These are phyloP conservation scores for Taxillus chinensis DNA, from an alignment of 164 flowering plant species.

Conservation along the genomic window DNA sequence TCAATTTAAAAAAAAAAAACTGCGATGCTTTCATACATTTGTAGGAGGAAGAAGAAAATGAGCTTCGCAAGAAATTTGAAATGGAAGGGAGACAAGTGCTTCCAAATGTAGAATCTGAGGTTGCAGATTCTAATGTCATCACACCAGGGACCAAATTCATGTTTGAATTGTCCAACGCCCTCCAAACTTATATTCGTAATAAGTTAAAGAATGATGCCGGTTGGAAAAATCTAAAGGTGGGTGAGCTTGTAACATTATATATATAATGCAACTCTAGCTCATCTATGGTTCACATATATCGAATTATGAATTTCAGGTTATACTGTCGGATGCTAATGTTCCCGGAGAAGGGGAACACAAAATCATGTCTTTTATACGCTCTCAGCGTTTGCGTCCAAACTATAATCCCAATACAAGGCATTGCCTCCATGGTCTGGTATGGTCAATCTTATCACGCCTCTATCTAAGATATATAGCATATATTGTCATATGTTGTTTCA, in stretches of 20 bases:
- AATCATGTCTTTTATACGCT: slow-evolving; percentile 39
- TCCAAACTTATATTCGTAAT: slow-evolving; percentile 17
- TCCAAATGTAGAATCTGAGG: slow-evolving; percentile 28
- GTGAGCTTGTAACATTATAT: neutral
- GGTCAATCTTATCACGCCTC: neutral
- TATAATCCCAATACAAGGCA: slow-evolving; percentile 44
- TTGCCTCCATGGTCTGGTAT: slow-evolving; percentile 48
- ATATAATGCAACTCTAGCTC: neutral
- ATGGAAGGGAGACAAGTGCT: slow-evolving; percentile 25
- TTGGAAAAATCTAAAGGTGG: slow-evolving; percentile 37
- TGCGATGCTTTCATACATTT: neutral
- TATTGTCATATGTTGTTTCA: no score
- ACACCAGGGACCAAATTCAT: slow-evolving; percentile 55
- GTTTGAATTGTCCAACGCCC: slow-evolving; percentile 28
- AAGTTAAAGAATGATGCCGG: slow-evolving; percentile 19
- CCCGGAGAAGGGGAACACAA: slow-evolving; percentile 64
- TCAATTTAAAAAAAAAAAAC: neutral
- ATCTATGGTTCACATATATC: neutral
- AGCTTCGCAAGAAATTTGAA: slow-evolving; percentile 24
- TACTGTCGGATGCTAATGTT: slow-evolving; percentile 43
- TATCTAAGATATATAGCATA: no score
- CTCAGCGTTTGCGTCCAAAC: slow-evolving; percentile 18
- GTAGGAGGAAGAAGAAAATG: slow-evolving; percentile 35
- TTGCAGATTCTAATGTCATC: slow-evolving; percentile 37
- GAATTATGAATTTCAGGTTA: slow-evolving; percentile 19